A percentile compares a stretch with the other conserved stretches of the same genome.
phyloP scores from a whole-genome alignment of 257 asterid genomes.

The Solanum infundibuliforme region DNA sequence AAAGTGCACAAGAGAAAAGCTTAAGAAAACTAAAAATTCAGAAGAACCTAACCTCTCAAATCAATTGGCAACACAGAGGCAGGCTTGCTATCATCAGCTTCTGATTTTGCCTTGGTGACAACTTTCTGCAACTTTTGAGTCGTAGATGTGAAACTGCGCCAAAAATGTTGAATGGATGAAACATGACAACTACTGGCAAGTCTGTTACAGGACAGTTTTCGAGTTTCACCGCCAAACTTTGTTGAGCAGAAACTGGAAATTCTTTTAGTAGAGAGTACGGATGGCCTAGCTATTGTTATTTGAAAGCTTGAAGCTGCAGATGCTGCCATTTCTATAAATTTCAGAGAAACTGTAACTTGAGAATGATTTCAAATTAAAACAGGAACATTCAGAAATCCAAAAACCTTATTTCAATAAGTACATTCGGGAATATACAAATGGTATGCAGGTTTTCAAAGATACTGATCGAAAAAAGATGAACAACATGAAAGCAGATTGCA shows the following conservation, averaged over 20 bases:
- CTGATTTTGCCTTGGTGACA: conserved; percentile 51
- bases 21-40: not conserved
- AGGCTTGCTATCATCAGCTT: conserved; percentile 37
- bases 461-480: not conserved
- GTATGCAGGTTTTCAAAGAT: not conserved
- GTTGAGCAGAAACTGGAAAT: conserved; percentile 18
- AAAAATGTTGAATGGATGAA: conserved; percentile 36
- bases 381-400: not conserved
- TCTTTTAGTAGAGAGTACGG: conserved; percentile 30
- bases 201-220: conserved; percentile 29
- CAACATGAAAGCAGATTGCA: not conserved
- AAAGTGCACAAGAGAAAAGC: not conserved
- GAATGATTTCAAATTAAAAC: not conserved
- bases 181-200: conserved; percentile 41
- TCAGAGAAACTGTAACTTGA: not conserved
- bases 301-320: conserved; percentile 59
- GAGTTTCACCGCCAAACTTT: conserved; percentile 15
- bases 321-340: conserved; percentile 41
- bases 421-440: not conserved
- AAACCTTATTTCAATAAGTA: not conserved
- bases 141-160: conserved; percentile 36
- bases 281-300: conserved; percentile 38
- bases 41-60: conserved; percentile 43
- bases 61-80: conserved; percentile 45
- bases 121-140: conserved; percentile 25